Evolutionary conservation across 2,329 filamentous ascomycete species (phyloP), one percentile per base, ranked within the genome.

Genomic region (Neurospora crassa): DNA sequence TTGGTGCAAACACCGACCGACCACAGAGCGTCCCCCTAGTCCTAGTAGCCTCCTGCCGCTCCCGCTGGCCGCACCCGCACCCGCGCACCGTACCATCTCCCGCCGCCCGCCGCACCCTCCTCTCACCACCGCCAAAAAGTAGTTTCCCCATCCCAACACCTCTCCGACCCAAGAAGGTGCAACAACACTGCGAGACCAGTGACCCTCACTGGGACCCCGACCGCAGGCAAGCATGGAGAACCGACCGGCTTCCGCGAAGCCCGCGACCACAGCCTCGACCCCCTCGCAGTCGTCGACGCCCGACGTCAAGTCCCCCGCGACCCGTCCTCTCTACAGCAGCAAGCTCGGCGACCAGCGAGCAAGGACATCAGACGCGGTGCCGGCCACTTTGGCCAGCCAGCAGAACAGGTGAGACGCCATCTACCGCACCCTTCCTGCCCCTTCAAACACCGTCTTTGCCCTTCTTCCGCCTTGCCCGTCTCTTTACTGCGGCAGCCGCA

Each of bases 401-500:
- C 75, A 77, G 73, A 75, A 76, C 59, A 79, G 79, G 79, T 80
- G 74, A 79, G 79, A 78, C 76, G 78, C 76, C 73, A 76, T 73
- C 76, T 40, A 40, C 75, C 73, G 74, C 75, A 74, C 73, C 67
- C 68, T 69, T 68, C 74, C 71, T 71, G 69, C 72, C 72, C 71
- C 59, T 70, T 72, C 73, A 70, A 63, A 37, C 53, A 74, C 59
- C 72, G 75, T 74, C 75, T 74, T 42, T 70, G 24, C 45, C 40
- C 47, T 59, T 59, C 47, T 59, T 59, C 47, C 47, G 47, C 47
- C 47, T 59, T 59, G 20, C 24, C 47, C 20, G 24, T 59, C 47
- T 20, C 14, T 0, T 72, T 67, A 69, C 71, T 67, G 68, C 71
- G 63, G 63, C 72, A 40, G 68, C 67, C 59, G 42, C 69, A 67